A percentile compares a stretch with the other conserved stretches of the same genome.
These are phyloP conservation scores for Lactarius sanguifluus DNA, from an alignment of 768 basidiomycete species.

Conservation along the genomic window DNA sequence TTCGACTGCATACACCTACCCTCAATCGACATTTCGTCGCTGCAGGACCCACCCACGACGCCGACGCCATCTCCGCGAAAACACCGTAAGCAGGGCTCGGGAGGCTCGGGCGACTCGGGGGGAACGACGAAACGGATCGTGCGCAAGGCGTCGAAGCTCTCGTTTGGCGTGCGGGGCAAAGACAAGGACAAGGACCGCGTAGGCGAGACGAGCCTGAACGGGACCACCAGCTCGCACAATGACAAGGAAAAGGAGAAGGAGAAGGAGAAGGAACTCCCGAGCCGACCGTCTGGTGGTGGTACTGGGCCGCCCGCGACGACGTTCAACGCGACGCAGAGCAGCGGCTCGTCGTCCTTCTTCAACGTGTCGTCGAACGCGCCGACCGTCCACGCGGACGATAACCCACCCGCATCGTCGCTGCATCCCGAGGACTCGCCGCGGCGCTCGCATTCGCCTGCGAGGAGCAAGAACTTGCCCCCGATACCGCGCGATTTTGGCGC, in stretches of 20 bases:
- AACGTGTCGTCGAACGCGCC: slow-evolving; percentile 65
- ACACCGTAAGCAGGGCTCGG: slow-evolving; percentile 47
- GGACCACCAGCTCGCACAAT: slow-evolving; percentile 8
- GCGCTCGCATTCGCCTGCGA: slow-evolving; percentile 52
- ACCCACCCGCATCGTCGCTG: slow-evolving; percentile 31
- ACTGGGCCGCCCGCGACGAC: slow-evolving; percentile 32
- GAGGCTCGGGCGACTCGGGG: slow-evolving; percentile 53
- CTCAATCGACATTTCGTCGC: slow-evolving; percentile 85
- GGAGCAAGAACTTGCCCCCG: slow-evolving; percentile 69
- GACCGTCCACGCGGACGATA: slow-evolving; percentile 39
- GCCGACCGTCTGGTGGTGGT: slow-evolving; percentile 44
- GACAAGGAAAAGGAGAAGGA: slow-evolving; percentile 32
- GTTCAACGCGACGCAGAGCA: slow-evolving; percentile 66
- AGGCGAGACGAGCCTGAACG: slow-evolving; percentile 29
- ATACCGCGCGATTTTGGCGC: slow-evolving; percentile 71
- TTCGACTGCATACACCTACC: slow-evolving; percentile 97
- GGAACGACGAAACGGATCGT: slow-evolving; percentile 54
- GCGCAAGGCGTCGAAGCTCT: slow-evolving; percentile 77
- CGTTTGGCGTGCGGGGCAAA: slow-evolving; percentile 66
- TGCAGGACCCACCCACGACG: slow-evolving; percentile 43
- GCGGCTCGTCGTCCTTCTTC: slow-evolving; percentile 83
- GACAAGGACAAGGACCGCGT: slow-evolving; percentile 41
- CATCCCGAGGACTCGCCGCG: slow-evolving; percentile 27
- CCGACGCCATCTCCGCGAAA: slow-evolving; percentile 36
- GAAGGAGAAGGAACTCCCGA: slow-evolving; percentile 48